Evolutionary conservation across 345 rosid genomes (phyloP), one percentile per base, ranked within the genome.

Genomic region (Gossypium raimondii): DNA sequence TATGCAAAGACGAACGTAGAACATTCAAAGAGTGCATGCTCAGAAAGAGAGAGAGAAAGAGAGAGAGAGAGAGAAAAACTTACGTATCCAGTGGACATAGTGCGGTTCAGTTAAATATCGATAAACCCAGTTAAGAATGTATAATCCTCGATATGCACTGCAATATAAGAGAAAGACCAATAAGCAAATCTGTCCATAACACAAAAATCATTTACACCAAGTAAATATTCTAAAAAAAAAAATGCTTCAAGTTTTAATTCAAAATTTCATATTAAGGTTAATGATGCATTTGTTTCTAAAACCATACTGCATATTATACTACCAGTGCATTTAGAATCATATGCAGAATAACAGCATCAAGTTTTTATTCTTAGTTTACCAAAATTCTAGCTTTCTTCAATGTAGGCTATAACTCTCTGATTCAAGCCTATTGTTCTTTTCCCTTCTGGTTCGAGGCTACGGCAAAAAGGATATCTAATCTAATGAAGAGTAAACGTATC

Each of bases 81-180:
- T 84, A 89, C 91, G 81, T 76, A 89, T 86, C 93, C 91, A 86
- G 77, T 86, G 93, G 14, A 85, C 81, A 77, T 77, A 87, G 70
- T 84, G 88, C 7, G 84, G 84, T 79, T 89, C 86, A 2, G 89
- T 85, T 81, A 86, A 89, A 85, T 80, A 89, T 80, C 91, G 87
- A 41, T 89, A 89, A 65, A 86, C 74, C 93, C 93, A 89, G 84
- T 89, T 87, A 38, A 89, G 78, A 52, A 89, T 84, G 77, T 87
- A 87, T 44, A 87, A 75, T 41, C 81, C 84, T 70, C 91, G 81
- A 77, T 89, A 89, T 34, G 90, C 90, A 20, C 93, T 89, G 90
- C 80, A 86, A 68, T 12, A 55, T 48, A 51, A 67, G 62, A 61
- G 73, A 72, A 73, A 75, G 2, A 29, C n/a, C 9, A 9, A 47